These are phyloP conservation scores for Suaeda aralocaspica DNA, from an alignment of 148 eudicot genomes.

Conservation along the genomic window DNA sequence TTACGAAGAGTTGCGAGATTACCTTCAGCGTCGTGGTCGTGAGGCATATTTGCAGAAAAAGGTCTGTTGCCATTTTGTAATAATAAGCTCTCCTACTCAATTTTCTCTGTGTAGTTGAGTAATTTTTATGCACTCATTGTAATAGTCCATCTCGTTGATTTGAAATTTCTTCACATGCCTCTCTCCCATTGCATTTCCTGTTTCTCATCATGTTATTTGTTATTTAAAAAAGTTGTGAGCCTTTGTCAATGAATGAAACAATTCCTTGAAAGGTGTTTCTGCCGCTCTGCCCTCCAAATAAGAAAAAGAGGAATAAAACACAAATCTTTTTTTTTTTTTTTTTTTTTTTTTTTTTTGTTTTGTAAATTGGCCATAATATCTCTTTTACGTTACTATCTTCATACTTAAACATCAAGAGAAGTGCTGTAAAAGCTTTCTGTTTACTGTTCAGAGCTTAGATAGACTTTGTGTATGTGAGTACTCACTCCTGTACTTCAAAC, in stretches of 20 bases:
- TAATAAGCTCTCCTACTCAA: not conserved
- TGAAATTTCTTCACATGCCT: not conserved
- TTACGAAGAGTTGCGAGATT: conserved; percentile 67
- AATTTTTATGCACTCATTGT: not conserved
- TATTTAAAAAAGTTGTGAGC: not conserved
- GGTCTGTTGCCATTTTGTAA: conserved; percentile 35
- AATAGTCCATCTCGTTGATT: not conserved
- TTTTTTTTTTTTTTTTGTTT: too few species aligned
- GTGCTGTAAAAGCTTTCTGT: not conserved
- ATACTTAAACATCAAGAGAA: not conserved
- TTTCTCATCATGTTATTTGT: not conserved
- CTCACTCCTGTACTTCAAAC: conserved; percentile 1
- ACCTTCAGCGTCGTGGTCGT: conserved; percentile 76
- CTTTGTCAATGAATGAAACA: not conserved
- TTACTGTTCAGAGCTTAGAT: not conserved
- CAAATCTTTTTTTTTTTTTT: not conserved
- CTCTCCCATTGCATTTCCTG: not conserved
- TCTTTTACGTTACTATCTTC: too few species aligned
- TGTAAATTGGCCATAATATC: too few species aligned
- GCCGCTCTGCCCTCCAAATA: not conserved
- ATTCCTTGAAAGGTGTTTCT: not conserved
- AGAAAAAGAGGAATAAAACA: too few species aligned
- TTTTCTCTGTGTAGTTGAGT: not conserved
- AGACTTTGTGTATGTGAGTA: not conserved
- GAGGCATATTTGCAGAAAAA: conserved; percentile 86